Base-by-base conservation (phyloP, 768 basidiomycete species). In the Pulveroboletus sp. region DNA sequence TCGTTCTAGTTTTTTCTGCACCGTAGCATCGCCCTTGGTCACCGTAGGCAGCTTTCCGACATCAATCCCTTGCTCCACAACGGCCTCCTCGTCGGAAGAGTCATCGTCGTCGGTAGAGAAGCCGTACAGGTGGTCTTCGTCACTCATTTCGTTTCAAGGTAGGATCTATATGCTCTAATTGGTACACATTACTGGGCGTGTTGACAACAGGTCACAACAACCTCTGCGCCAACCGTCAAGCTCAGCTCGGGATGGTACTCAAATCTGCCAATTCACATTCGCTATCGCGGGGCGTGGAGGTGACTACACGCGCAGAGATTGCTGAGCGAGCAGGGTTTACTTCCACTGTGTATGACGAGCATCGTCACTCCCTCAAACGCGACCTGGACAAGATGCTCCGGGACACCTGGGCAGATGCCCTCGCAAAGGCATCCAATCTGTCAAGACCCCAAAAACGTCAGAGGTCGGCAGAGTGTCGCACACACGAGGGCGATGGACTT, bases 21-120 rank as follows among this genome's bases (percentile, higher is more conserved):
- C 86, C 1, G 75, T 79, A 38, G 76, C 83, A 62, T 95, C 93
- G 64, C 94, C 92, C 62, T 93, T 94, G 24, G 89, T 87, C 24
- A 93, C 73, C 0, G 89, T 93, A 1, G 93, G 94, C 35, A 97
- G 75, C 58, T 81, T 84, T 24, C 63, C 71, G 26, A 93, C 71
- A 54, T 93, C 86, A 38, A 93, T 78, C 2, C 72, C 78, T 27
- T 78, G 78, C 57, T 74, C 77, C 46, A 73, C 75, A 24, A 70
- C 67, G 11, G 79, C 77, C 53, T 89, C 88, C 24, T 91, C 92
- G 48, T 90, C 90, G 8, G 87, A 89, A 31, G 86, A 84, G 49
- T 80, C 79, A 46, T 84, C 81, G 42, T 83, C 83, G 57, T 89
- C 87, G 6, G 85, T 82, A 1, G 86, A 86, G 64, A 91, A 89